Evolutionary conservation across 768 basidiomycete genomes (phyloP).

Genomic region (Asterophora lycoperdoides): DNA sequence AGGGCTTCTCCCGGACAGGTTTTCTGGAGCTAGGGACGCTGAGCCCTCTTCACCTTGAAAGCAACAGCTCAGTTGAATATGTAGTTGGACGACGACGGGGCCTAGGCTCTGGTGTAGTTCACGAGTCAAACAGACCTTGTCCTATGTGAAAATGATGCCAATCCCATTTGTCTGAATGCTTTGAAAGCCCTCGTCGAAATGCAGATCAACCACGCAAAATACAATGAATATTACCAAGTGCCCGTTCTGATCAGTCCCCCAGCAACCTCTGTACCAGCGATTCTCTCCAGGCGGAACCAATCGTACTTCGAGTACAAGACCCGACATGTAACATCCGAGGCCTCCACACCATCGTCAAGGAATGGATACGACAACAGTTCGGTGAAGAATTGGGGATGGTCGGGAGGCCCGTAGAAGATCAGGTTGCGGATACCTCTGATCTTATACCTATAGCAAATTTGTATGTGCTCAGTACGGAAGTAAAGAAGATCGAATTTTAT

Average conservation of each 20-base stretch:
- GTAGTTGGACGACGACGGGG: too few species aligned
- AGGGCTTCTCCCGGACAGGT: too few species aligned
- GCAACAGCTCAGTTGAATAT: too few species aligned
- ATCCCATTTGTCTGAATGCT: too few species aligned
- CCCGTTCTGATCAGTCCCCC: slow-evolving; percentile 36
- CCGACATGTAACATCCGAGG: slow-evolving; percentile 76
- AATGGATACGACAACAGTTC: slow-evolving; percentile 90
- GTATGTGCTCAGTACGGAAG: background rate
- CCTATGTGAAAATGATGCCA: too few species aligned
- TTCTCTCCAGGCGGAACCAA: slow-evolving; percentile 80
- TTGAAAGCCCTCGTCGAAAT: too few species aligned
- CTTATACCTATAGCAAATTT: slow-evolving; percentile 65
- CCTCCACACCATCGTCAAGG: slow-evolving; percentile 83
- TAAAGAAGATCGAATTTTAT: background rate
- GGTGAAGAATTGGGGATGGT: slow-evolving; percentile 88
- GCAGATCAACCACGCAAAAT: too few species aligned
- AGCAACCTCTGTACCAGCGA: slow-evolving; percentile 56
- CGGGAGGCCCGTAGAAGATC: slow-evolving; percentile 89
- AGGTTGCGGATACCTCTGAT: slow-evolving; percentile 90
- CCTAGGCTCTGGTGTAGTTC: too few species aligned
- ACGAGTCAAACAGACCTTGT: too few species aligned
- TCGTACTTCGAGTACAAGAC: slow-evolving; percentile 89
- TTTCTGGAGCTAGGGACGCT: too few species aligned
- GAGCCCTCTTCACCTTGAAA: too few species aligned
- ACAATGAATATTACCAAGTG: background rate